Conservation (phyloP, 768 basidiomycete genomes). For the Tricholoma furcatifolium region DNA sequence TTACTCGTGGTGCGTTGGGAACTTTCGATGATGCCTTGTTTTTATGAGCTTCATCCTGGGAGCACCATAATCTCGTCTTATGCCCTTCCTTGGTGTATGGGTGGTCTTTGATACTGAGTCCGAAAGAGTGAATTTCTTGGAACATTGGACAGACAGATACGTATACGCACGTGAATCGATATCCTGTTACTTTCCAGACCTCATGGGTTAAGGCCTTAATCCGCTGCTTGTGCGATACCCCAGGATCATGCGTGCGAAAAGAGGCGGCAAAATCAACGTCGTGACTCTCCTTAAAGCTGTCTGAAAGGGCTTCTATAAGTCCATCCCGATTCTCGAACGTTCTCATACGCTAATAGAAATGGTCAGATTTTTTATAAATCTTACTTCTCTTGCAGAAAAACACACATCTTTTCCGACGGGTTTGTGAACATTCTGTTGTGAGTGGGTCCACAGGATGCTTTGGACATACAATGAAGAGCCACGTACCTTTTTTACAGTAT, state of each 20-base stretch:
- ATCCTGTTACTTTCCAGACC: constrained; percentile 48
- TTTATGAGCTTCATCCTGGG: constrained; percentile 46
- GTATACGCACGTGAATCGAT: constrained; percentile 45
- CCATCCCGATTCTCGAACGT: constrained; percentile 28
- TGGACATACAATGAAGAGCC: background rate
- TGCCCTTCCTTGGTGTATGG: constrained; percentile 44
- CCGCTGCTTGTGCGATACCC: constrained; percentile 37
- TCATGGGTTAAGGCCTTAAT: constrained; percentile 41
- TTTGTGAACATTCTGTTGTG: background rate
- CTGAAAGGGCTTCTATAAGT: constrained; percentile 31
- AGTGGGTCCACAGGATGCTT: background rate
- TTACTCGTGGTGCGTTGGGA: constrained; percentile 33
- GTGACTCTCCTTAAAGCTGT: constrained; percentile 30
- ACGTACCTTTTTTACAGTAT: constrained; percentile 4
- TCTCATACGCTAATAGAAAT: constrained; percentile 23
- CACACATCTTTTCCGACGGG: constrained; percentile 16
- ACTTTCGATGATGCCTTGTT: constrained; percentile 35
- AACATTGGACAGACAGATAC: background rate
- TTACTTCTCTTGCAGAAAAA: background rate
- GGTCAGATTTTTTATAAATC: background rate
- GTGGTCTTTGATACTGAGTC: constrained; percentile 46
- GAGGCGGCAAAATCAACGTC: constrained; percentile 43
- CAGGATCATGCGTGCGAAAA: constrained; percentile 30
- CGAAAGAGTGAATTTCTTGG: background rate
- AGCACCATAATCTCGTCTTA: constrained; percentile 52